Conservation (phyloP, 2,329 filamentous ascomycete genomes). For the Cercospora citrullina region DNA sequence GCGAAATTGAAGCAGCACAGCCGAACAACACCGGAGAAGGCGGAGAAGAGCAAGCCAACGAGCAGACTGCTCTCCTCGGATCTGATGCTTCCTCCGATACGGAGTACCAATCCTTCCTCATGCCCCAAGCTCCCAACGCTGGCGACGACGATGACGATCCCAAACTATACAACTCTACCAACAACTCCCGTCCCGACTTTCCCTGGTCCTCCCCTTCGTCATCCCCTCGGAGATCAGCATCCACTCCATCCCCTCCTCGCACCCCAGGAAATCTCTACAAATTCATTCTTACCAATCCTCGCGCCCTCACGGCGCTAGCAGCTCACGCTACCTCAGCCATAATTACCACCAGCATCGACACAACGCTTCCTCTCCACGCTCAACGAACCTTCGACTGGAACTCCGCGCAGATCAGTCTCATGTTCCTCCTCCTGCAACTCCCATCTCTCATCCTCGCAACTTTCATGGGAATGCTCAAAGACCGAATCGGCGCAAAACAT, state of each 20-base stretch:
- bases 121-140: background rate
- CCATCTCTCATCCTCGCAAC: background rate
- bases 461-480: background rate
- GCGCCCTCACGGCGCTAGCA: constrained; percentile 15
- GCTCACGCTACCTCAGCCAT: constrained; percentile 21
- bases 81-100: background rate
- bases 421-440: background rate
- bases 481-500: background rate
- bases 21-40: background rate
- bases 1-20: background rate
- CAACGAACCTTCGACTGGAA: constrained; percentile 23
- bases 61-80: constrained; percentile 7
- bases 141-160: background rate
- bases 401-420: constrained; percentile 15
- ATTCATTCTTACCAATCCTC: constrained; percentile 17
- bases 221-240: background rate
- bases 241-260: background rate
- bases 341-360: constrained; percentile 24
- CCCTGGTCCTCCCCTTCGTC: background rate
- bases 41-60: background rate
- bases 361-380: constrained; percentile 25
- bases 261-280: constrained; percentile 4
- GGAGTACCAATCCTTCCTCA: background rate
- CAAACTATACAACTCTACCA: background rate
- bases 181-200: constrained; percentile 7